Percentiles rank a stretch among this genome's conserved stretches.
These are phyloP conservation scores for Pseudopediastrum boryanum DNA, from an alignment of 139 green algal genomes.

Conservation along the genomic window DNA sequence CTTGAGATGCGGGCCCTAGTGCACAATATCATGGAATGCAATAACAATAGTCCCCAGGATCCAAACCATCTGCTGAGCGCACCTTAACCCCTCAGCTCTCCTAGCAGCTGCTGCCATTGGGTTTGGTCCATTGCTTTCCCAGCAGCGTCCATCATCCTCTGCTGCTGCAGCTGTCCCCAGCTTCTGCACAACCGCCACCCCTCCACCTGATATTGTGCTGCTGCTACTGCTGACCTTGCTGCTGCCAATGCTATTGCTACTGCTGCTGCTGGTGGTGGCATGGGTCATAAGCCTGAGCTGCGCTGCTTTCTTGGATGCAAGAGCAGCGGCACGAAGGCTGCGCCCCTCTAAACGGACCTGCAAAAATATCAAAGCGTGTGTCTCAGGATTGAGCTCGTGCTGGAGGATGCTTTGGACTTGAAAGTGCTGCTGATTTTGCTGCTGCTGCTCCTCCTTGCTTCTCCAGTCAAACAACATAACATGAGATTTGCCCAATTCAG, in stretches of 20 bases:
- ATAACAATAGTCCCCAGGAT: not conserved
- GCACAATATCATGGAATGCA: not conserved
- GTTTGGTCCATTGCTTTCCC: too few species aligned
- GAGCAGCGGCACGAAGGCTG: not conserved
- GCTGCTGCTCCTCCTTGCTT: not conserved
- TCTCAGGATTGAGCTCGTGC: constrained; percentile 48
- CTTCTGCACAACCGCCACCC: not conserved
- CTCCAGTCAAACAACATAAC: not conserved
- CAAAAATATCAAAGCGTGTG: constrained; percentile 13
- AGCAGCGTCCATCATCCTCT: not conserved
- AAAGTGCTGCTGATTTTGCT: not conserved
- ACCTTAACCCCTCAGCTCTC: not conserved
- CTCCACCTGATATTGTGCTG: not conserved
- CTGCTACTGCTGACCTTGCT: not conserved
- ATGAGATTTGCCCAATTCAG: too few species aligned
- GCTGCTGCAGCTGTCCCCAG: not conserved
- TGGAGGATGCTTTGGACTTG: constrained; percentile 45
- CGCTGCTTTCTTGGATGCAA: not conserved
- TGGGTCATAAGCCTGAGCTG: not conserved
- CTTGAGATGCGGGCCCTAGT: too few species aligned
- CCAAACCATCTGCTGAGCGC: not conserved
- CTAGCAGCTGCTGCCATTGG: not conserved
- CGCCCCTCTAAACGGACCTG: not conserved
- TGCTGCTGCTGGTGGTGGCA: not conserved
- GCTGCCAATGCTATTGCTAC: constrained; percentile 2